Evolutionary conservation across 2,329 filamentous ascomycete species (phyloP).

Genomic region (Dactylellina haptotyla): DNA sequence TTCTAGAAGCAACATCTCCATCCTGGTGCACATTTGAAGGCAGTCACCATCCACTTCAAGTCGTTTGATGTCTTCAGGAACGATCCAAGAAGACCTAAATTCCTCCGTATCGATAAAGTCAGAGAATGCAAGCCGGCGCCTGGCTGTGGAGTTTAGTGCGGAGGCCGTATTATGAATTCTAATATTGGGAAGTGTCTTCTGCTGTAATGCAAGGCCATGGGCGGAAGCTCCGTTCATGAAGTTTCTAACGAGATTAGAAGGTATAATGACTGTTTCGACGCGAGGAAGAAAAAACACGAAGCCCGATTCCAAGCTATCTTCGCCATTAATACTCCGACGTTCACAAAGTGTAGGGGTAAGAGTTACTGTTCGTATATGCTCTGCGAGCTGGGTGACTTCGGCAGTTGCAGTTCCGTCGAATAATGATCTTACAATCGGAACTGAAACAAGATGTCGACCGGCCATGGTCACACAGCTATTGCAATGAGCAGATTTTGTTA

Average conservation of each 20-base stretch:
- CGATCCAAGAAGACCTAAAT: constrained; percentile 13
- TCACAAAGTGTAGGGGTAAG: constrained; percentile 12
- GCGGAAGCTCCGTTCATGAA: constrained; percentile 28
- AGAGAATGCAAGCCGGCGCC: neutral
- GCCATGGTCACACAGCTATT: neutral
- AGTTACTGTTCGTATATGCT: constrained; percentile 19
- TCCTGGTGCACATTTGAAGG: constrained; percentile 13
- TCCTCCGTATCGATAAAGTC: constrained; percentile 8
- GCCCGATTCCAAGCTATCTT: constrained; percentile 33
- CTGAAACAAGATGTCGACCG: constrained; percentile 16
- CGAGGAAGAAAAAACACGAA: constrained; percentile 37
- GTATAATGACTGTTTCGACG: constrained; percentile 27
- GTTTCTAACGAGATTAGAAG: constrained; percentile 11
- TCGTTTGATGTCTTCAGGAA: constrained; percentile 33
- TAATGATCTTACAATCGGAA: constrained; percentile 23
- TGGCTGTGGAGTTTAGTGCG: neutral
- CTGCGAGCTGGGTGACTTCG: constrained; percentile 13
- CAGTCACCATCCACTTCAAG: constrained; percentile 31
- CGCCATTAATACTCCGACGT: constrained; percentile 14
- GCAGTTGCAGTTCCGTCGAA: constrained; percentile 33
- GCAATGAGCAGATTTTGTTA: constrained; percentile 36
- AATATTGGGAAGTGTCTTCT: constrained; percentile 22
- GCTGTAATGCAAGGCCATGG: constrained; percentile 22
- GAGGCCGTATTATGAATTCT: constrained; percentile 14
- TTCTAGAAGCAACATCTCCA: constrained; percentile 29